A percentile compares a stretch with the other conserved stretches of the same genome.
Conservation (phyloP, 192 early-diverging fungal species). For the Coemansia sp. region DNA sequence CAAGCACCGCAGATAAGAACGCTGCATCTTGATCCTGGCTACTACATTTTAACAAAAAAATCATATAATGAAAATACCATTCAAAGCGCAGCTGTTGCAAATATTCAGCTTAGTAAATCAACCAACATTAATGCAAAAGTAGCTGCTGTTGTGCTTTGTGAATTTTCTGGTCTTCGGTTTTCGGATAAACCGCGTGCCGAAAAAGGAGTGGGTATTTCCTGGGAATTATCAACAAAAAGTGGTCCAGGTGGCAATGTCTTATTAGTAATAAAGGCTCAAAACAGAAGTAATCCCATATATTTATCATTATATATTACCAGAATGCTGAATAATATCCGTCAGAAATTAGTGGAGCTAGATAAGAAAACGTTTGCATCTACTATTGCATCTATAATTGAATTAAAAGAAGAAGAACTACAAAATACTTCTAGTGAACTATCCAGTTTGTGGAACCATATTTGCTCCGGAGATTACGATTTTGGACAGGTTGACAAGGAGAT, state of each 20-base stretch:
- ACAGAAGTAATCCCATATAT: conserved; percentile 72
- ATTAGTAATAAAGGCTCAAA: conserved; percentile 72
- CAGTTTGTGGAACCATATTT: conserved; percentile 64
- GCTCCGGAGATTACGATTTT: conserved; percentile 70
- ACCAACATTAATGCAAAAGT: conserved; percentile 58
- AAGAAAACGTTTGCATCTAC: conserved; percentile 59
- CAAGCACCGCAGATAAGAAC: not conserved
- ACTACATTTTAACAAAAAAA: conserved; percentile 15
- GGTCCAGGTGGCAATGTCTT: not conserved
- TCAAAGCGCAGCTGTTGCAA: conserved; percentile 77
- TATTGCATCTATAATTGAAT: conserved; percentile 57
- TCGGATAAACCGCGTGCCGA: conserved; percentile 91
- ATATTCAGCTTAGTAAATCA: conserved; percentile 70
- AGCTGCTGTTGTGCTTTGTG: conserved; percentile 62
- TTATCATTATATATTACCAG: conserved; percentile 71
- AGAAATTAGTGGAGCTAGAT: conserved; percentile 1
- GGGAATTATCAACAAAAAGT: not conserved
- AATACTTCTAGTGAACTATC: conserved; percentile 62
- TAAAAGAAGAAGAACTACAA: conserved; percentile 65
- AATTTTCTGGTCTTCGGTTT: conserved; percentile 74
- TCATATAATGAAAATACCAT: conserved; percentile 70
- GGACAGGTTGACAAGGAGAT: conserved; percentile 33
- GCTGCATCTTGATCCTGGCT: conserved; percentile 19
- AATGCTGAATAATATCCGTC: conserved; percentile 61
- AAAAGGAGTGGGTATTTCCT: conserved; percentile 65